Base-by-base conservation (phyloP, 305 asterid genomes). In the Ilex paraguariensis region DNA sequence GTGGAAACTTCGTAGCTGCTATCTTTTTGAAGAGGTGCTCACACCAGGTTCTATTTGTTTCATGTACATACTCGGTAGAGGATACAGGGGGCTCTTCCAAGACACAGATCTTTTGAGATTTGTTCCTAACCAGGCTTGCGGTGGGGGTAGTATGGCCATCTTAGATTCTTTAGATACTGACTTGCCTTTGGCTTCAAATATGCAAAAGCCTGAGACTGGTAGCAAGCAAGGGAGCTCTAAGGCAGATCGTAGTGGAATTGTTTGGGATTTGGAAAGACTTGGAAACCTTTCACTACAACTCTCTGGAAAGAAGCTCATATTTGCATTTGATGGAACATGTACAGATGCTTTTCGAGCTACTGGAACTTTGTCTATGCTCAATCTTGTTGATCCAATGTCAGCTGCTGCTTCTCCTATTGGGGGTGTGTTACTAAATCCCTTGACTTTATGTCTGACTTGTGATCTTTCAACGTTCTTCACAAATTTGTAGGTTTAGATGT, bases 321-420 rank as follows among this genome's bases (percentile, higher is more conserved):
- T 94, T 82, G 98, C 99, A 64, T 94, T 94, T 73, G 98, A 94
- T 73, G 99, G 98, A 75, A 87, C 99, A 13, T 83, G 95, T 72
- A 83, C 98, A 40, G 99, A 94, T 75, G 68, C 84, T 61, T 82
- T 85, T 72, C 84, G 86, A 69, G 81, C 95, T 63, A 79, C 98
- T 69, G 99, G 97, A 70, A 83, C 87, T 71, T 76, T 83, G 66
- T 91, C 98, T 57, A 70, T 91, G 92, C 97, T 94, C 80, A 94
- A 94, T 82, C 88, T 94, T 68, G 97, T 94, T 31, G 99, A 94
- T 88, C 98, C 99, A 66, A 81, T 88, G 77, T 94, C 99, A 16
- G 94, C 95, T 70, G 98, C 97, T 63, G 99, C 99, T 66, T 94
- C 99, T 78, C 95, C 99, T 40, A 94, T 94, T 77, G 99, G 98